Evolutionary conservation across 306 rosid genomes (phyloP).

Genomic region (Casuarina cunninghamiana): DNA sequence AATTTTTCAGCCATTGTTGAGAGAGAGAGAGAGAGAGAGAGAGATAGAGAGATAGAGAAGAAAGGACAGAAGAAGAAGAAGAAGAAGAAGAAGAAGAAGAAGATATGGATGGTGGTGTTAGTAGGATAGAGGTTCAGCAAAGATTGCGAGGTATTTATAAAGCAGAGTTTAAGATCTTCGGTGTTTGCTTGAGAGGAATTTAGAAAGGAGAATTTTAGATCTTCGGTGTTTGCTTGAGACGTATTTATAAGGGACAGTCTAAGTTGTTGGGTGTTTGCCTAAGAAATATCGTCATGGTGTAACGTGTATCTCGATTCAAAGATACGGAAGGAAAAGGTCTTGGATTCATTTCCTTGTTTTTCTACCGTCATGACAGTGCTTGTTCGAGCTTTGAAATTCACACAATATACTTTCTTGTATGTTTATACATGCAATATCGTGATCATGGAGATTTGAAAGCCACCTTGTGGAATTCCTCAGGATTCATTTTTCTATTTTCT

Average conservation of each 20-base stretch:
- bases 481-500: too few relatives aligned
- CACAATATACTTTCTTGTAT: too few relatives aligned
- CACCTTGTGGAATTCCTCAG: too few relatives aligned
- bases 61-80: slow-evolving; percentile 8
- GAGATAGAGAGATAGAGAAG: not conserved
- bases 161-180: slow-evolving; percentile 6
- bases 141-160: slow-evolving; percentile 23
- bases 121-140: slow-evolving; percentile 6
- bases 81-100: too few relatives aligned
- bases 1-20: slow-evolving; percentile 40
- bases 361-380: too few relatives aligned
- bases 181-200: not conserved
- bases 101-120: not conserved
- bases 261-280: slow-evolving; percentile 10
- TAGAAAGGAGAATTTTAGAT: slow-evolving; percentile 20
- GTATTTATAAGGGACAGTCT: too few relatives aligned
- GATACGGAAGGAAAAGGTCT: slow-evolving; percentile 38
- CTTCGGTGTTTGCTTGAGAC: not conserved
- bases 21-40: not conserved
- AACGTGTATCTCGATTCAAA: slow-evolving; percentile 28
- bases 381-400: too few relatives aligned
- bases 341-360: slow-evolving; percentile 24
- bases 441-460: too few relatives aligned
- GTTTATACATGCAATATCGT: too few relatives aligned
- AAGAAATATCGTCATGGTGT: slow-evolving; percentile 29